phyloP scores from a whole-genome alignment of 1,139 yeast species.

The Candida buenavistaensis region DNA sequence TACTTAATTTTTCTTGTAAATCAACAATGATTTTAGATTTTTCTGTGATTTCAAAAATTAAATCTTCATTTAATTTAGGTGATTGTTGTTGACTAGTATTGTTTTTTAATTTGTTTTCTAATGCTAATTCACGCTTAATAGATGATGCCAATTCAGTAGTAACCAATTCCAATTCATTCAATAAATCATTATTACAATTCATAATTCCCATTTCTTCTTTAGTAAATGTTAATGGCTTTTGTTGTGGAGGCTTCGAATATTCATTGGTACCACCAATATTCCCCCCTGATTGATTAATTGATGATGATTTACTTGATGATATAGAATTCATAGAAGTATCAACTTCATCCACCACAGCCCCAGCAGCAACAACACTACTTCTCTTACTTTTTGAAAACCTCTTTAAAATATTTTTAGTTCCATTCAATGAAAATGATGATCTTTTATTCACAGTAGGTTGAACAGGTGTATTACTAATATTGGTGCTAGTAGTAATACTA shows the following conservation, averaged over 20 bases:
- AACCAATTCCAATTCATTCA: constrained; percentile 64
- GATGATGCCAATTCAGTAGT: constrained; percentile 73
- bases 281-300: constrained; percentile 6
- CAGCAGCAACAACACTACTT: constrained; percentile 16
- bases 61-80: constrained; percentile 6
- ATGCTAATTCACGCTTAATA: constrained; percentile 60
- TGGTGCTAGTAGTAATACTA: too few species aligned
- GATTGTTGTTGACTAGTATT: constrained; percentile 7
- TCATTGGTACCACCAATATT: too few species aligned
- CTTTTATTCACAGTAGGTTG: constrained; percentile 6
- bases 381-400: constrained; percentile 31
- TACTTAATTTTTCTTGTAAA: constrained; percentile 57
- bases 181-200: constrained; percentile 56
- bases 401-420: constrained; percentile 34
- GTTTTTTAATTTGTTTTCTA: constrained; percentile 49
- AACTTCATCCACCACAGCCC: too few species aligned
- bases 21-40: constrained; percentile 50
- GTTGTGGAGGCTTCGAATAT: too few species aligned
- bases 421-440: constrained; percentile 27
- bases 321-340: constrained; percentile 3
- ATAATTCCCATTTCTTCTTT: constrained; percentile 64
- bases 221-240: constrained; percentile 33
- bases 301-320: constrained; percentile 3
- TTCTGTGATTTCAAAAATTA: constrained; percentile 33
- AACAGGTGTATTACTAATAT: constrained; percentile 4